Evolutionary conservation across 1,284 basidiomycete species (phyloP).

Genomic region (Pseudozyma pruni): DNA sequence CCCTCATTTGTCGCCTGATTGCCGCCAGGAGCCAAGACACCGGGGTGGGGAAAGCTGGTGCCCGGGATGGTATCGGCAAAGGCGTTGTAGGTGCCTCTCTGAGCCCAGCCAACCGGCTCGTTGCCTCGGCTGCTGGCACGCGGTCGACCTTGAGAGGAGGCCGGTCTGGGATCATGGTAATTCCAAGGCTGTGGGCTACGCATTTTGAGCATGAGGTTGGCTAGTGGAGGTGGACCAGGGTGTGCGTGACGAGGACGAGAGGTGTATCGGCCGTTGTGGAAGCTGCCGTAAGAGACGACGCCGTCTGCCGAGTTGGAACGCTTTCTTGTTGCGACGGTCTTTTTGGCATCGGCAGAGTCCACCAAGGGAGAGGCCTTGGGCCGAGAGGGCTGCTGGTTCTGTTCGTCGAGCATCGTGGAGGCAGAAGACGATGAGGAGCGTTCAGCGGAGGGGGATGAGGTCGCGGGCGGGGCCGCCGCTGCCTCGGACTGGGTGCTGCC

Average conservation of each 20-base stretch:
- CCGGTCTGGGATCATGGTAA: slow-evolving; percentile 1
- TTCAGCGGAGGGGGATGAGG: slow-evolving; percentile 2
- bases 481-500: background rate
- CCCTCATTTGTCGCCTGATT: background rate
- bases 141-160: slow-evolving; percentile 4
- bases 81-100: slow-evolving; percentile 9
- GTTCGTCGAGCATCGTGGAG: slow-evolving; percentile 7
- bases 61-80: slow-evolving; percentile 36
- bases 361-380: slow-evolving; percentile 9
- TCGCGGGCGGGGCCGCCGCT: background rate
- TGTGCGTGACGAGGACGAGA: slow-evolving; percentile 34
- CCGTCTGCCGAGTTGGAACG: slow-evolving; percentile 36
- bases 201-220: slow-evolving; percentile 11
- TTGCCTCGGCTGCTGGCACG: slow-evolving; percentile 28
- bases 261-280: slow-evolving; percentile 21
- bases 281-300: slow-evolving; percentile 8
- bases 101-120: slow-evolving; percentile 15
- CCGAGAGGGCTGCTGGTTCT: slow-evolving; percentile 3
- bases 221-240: slow-evolving; percentile 25
- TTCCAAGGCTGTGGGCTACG: slow-evolving; percentile 20
- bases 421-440: slow-evolving; percentile 16
- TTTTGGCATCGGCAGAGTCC: background rate
- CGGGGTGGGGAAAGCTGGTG: slow-evolving; percentile 37
- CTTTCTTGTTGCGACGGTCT: slow-evolving; percentile 5
- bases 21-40: slow-evolving; percentile 4